Evolutionary conservation across 805 yeast species (phyloP).

Genomic region (Blastobotrys mokoenaii): DNA sequence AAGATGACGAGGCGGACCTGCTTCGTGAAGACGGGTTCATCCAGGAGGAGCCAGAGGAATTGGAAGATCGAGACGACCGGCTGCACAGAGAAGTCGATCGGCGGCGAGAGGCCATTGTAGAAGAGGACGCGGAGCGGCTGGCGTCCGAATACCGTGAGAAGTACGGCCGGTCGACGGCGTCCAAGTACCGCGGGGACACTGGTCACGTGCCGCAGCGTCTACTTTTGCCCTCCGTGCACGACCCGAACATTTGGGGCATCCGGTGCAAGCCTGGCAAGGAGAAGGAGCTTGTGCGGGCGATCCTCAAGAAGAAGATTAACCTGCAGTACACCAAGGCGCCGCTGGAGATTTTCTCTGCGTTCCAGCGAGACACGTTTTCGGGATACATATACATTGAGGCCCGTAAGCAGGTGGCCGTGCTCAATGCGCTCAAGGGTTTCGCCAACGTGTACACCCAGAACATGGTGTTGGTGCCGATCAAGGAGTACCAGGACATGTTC

Average conservation of each 20-base stretch:
- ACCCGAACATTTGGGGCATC: conserved; percentile 93
- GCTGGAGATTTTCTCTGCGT: conserved; percentile 79
- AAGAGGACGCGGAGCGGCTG: conserved; percentile 88
- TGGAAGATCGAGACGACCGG: conserved; percentile 58
- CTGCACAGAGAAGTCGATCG: conserved; percentile 86
- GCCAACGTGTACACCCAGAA: conserved; percentile 72
- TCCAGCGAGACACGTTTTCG: conserved; percentile 86
- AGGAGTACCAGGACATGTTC: conserved; percentile 86
- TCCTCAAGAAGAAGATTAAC: conserved; percentile 76
- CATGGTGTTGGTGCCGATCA: conserved; percentile 85
- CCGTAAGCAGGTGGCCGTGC: conserved; percentile 84
- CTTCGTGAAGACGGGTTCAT: conserved; percentile 58
- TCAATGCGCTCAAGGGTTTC: conserved; percentile 79
- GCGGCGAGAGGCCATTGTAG: conserved; percentile 63
- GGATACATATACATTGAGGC: conserved; percentile 96
- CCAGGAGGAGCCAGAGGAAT: conserved; percentile 43
- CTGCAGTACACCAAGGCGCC: conserved; percentile 66
- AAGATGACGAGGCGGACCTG: conserved; percentile 92
- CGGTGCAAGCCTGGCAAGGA: conserved; percentile 91
- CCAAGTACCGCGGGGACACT: conserved; percentile 76
- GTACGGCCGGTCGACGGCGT: conserved; percentile 77
- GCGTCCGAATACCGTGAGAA: conserved; percentile 89
- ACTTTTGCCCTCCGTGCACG: conserved; percentile 89
- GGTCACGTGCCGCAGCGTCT: conserved; percentile 89
- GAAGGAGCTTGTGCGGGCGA: conserved; percentile 77